phyloP scores from a whole-genome alignment of 1,284 basidiomycete genomes.

The Naganishia sp. region DNA sequence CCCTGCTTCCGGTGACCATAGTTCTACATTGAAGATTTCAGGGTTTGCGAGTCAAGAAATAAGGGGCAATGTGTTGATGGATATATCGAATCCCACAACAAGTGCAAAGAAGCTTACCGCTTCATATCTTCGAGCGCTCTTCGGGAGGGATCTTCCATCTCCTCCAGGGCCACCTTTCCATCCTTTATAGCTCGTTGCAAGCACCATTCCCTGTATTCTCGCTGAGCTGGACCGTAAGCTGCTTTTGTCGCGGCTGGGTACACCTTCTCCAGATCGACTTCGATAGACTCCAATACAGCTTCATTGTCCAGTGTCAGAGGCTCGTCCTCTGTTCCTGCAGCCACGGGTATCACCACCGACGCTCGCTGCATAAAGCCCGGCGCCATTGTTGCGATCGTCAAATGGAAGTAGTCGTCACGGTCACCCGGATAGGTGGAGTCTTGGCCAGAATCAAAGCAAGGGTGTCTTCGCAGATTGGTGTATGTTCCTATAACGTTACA shows the following conservation, averaged over 20 bases:
- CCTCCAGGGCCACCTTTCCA: constrained; percentile 1
- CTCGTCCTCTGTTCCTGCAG: constrained; percentile 10
- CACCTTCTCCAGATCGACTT: constrained; percentile 11
- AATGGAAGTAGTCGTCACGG: background rate
- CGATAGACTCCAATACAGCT: constrained; percentile 8
- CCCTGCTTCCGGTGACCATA: constrained; percentile 8
- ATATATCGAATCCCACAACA: background rate
- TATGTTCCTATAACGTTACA: background rate
- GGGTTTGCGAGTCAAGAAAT: background rate
- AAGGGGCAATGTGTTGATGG: background rate
- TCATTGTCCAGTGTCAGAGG: constrained; percentile 11
- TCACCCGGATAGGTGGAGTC: background rate
- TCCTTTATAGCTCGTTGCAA: constrained; percentile 2
- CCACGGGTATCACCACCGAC: constrained; percentile 2
- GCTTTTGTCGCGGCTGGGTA: constrained; percentile 17
- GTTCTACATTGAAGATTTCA: background rate
- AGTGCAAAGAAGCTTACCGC: constrained; percentile 9
- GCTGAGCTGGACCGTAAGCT: constrained; percentile 3
- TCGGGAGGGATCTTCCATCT: background rate
- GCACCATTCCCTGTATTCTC: constrained; percentile 19
- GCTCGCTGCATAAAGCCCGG: constrained; percentile 8
- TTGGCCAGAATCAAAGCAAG: background rate
- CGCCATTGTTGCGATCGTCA: constrained; percentile 1
- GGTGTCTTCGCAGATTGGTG: background rate
- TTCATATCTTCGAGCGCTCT: constrained; percentile 3